Percentiles rank a stretch among this genome's conserved stretches.
Conservation (phyloP, 257 asterid species). For the Solanum peruvianum region DNA sequence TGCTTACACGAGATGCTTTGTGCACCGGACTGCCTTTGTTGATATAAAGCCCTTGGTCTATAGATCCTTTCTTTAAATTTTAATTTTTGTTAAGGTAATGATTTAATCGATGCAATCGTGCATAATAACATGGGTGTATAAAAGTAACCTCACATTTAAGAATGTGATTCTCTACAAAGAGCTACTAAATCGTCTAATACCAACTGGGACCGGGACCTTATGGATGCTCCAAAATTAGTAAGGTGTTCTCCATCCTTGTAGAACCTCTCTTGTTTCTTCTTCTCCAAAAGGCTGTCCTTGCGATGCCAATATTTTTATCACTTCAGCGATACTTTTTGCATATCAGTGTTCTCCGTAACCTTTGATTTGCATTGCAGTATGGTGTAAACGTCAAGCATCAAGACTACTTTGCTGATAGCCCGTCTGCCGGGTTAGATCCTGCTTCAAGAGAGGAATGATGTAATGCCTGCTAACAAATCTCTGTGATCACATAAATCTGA, state of each 20-base stretch:
- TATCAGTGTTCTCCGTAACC: not conserved
- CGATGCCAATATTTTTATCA: not conserved
- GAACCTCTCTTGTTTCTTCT: not conserved
- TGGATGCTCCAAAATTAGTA: not conserved
- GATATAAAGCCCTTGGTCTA: not conserved
- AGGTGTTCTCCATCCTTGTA: not conserved
- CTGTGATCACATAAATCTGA: not conserved
- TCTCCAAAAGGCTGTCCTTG: not conserved
- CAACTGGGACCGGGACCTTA: not conserved
- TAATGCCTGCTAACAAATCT: not conserved
- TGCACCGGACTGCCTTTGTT: not conserved
- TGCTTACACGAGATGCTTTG: not conserved
- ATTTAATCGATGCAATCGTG: not conserved
- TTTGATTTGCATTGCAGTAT: slow-evolving; percentile 40
- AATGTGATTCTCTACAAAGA: not conserved
- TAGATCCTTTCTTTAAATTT: not conserved
- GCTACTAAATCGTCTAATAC: not conserved
- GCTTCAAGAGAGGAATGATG: slow-evolving; percentile 57
- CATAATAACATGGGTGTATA: not conserved
- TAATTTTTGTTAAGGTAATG: not conserved
- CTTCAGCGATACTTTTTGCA: not conserved
- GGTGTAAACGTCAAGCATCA: slow-evolving; percentile 95
- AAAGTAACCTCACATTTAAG: not conserved
- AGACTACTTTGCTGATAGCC: slow-evolving; percentile 86
- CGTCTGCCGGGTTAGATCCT: slow-evolving; percentile 81